Conservation (phyloP, 495 filamentous ascomycete genomes). For the Talaromyces thailandensis region DNA sequence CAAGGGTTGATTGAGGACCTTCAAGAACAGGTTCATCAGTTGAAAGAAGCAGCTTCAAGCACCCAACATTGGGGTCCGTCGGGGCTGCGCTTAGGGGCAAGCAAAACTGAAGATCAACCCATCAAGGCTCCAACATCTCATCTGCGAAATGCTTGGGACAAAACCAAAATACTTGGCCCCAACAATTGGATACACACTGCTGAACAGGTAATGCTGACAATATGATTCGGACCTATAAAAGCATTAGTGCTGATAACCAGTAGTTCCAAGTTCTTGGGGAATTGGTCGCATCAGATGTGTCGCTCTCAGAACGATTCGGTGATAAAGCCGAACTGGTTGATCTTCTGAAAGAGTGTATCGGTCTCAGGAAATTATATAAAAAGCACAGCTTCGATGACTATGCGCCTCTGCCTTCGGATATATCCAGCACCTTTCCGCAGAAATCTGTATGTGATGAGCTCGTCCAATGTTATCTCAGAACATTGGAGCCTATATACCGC, state of each 20-base stretch:
- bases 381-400: conserved; percentile 9
- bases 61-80: background rate
- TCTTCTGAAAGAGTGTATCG: conserved; percentile 13
- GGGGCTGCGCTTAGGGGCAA: background rate
- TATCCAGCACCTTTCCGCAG: conserved; percentile 13
- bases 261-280: conserved; percentile 1
- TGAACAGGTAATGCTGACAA: conserved; percentile 22
- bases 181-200: conserved; percentile 33
- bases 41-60: conserved; percentile 7
- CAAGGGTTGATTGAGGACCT: conserved; percentile 11
- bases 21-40: conserved; percentile 11
- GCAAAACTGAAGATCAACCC: conserved; percentile 6
- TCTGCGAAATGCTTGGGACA: conserved; percentile 12
- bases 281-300: conserved; percentile 2
- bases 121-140: conserved; percentile 9
- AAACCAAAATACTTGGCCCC: conserved; percentile 30
- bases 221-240: background rate
- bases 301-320: background rate
- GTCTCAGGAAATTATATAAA: conserved; percentile 13
- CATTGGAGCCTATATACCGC: conserved; percentile 36
- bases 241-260: background rate
- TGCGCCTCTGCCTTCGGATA: conserved; percentile 9
- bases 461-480: conserved; percentile 34
- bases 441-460: conserved; percentile 26
- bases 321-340: conserved; percentile 10